phyloP scores from a whole-genome alignment of 768 basidiomycete species.

The Auriculariales sp. region DNA sequence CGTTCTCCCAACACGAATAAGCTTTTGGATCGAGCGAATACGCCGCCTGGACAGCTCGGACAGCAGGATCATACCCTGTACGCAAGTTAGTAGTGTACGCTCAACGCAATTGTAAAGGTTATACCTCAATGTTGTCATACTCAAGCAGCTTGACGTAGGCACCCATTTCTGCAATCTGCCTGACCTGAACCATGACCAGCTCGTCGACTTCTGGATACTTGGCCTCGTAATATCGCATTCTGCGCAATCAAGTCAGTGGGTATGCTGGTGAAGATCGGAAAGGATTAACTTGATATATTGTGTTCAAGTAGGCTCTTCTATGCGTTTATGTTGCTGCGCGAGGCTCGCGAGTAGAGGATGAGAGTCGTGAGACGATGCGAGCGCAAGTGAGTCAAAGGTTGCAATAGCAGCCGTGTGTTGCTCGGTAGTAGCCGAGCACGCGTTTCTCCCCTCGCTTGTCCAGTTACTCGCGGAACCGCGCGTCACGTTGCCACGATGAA shows the following conservation, averaged over 20 bases:
- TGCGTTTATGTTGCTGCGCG: no score
- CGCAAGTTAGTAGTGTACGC: slow-evolving; percentile 98
- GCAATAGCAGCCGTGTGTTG: background rate
- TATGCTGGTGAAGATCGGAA: no score
- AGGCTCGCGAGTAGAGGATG: no score
- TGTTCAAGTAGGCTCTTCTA: no score
- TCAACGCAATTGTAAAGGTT: slow-evolving; percentile 27
- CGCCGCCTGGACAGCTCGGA: slow-evolving; percentile 93
- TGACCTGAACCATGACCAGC: slow-evolving; percentile 98
- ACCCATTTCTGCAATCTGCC: slow-evolving; percentile 99
- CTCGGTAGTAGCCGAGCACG: background rate
- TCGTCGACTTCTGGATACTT: slow-evolving; percentile 94
- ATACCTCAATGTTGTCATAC: background rate
- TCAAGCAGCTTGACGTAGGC: slow-evolving; percentile 80
- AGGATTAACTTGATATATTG: no score
- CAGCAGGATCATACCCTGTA: slow-evolving; percentile 99
- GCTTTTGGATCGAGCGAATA: slow-evolving; percentile 93
- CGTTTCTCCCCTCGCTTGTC: no score
- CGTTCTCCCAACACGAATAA: slow-evolving; percentile 97
- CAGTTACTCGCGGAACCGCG: no score
- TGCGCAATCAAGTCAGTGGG: no score
- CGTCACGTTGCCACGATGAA: slow-evolving; percentile 38
- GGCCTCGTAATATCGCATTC: slow-evolving; percentile 87
- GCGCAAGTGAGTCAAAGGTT: background rate
- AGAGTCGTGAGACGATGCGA: background rate